Evolutionary conservation across 176 grass and related monocot species (phyloP), one percentile per base, ranked within the genome.

Genomic region (Oryza glaberrima): DNA sequence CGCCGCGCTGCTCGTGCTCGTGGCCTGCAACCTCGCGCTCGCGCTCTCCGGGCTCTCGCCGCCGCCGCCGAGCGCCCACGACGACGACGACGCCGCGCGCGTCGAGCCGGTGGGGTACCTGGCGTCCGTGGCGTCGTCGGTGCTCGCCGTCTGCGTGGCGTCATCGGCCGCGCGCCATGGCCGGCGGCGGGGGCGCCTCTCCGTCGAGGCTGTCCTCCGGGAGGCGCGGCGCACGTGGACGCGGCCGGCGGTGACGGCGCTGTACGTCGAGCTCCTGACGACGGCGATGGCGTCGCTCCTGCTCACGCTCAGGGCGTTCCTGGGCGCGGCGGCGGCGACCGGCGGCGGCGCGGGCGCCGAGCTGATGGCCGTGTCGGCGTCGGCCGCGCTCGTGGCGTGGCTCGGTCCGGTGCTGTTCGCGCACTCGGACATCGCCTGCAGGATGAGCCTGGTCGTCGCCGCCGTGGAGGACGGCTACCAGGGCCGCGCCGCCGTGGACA

Each of bases 381-480:
- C 90, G 15, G 70, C 44, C 28, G 85, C 77, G 26, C 54, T 85
- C 35, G 65, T 91, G 15, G 70, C 26, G 16, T 83, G 65, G 77
- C 56, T 91, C 5, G 66, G 73, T 5, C 73, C 90, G 14, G 82
- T 88, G 16, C 52, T 88, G 67, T 88, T 85, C 56, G 72, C 82
- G 72, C 80, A 91, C 82, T 88, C 90, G 16, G 85, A 91, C 77
- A 88, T 88, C 66, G 72, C 85, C 2, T 88, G 85, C 81, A 77
- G 66, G 81, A 30, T 85, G 66, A 73, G 85, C 81, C 51, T 91
- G 25, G 32, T 84, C 23, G 89, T 77, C 3, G 70, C 85, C 7
- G 67, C 61, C 13, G 32, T 17, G 5, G 85, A 91, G 69, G 72
- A 91, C 0, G 72, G 82, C 9, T 41, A 28, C 66, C 34, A 16